These are phyloP conservation scores for Aschersonia sp. DNA, from an alignment of 2,329 filamentous ascomycete species.

Conservation along the genomic window DNA sequence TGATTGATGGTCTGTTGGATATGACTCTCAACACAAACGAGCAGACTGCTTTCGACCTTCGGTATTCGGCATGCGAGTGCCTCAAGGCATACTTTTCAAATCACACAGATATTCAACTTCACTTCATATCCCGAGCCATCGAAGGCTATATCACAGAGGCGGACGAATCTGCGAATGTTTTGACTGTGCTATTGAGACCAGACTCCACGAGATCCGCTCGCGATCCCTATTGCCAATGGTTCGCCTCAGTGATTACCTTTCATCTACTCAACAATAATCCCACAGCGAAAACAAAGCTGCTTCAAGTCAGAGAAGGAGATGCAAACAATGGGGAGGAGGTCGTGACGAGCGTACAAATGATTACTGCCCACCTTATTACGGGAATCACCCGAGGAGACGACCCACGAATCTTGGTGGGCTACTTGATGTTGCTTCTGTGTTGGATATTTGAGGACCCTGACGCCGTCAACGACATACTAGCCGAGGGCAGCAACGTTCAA, in stretches of 20 bases:
- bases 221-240: conserved; percentile 83
- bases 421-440: conserved; percentile 74
- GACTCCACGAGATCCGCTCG: conserved; percentile 42
- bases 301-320: conserved; percentile 78
- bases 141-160: conserved; percentile 65
- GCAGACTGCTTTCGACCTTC: conserved; percentile 58
- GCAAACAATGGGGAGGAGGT: conserved; percentile 84
- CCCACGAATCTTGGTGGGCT: conserved; percentile 65
- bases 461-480: conserved; percentile 83
- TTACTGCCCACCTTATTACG: conserved; percentile 73
- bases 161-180: conserved; percentile 75
- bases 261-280: conserved; percentile 72
- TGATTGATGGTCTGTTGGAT: conserved; percentile 86
- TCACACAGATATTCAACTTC: conserved; percentile 65
- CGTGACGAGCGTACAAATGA: conserved; percentile 79
- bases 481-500: conserved; percentile 85
- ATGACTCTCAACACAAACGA: conserved; percentile 57
- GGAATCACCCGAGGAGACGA: conserved; percentile 66
- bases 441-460: conserved; percentile 90
- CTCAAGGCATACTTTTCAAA: conserved; percentile 84
- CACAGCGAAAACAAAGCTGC: conserved; percentile 64
- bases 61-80: conserved; percentile 76
- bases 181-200: conserved; percentile 66
- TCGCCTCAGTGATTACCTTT: conserved; percentile 74
- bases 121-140: conserved; percentile 81